These are phyloP conservation scores for Flaveria brownii DNA, from an alignment of 129 eudicot genomes.

Conservation along the genomic window DNA sequence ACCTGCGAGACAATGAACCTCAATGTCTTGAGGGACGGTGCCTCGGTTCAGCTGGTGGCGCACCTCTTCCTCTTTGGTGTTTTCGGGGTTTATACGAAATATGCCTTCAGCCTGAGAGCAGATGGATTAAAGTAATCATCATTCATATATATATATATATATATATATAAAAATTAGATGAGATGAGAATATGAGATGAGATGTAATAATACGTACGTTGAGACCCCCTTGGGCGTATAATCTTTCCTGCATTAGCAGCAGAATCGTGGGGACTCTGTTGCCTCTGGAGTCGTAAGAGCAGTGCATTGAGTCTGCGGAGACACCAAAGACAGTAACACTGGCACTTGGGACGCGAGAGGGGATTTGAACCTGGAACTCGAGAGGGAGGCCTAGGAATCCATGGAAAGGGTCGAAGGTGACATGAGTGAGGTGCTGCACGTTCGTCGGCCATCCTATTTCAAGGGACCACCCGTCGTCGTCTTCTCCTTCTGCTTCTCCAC, in stretches of 20 bases:
- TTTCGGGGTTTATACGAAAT: conserved; percentile 84
- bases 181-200: too few relatives aligned
- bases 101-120: conserved; percentile 73
- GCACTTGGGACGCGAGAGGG: conserved; percentile 92
- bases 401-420: conserved; percentile 92
- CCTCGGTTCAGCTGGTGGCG: conserved; percentile 81
- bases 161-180: too few relatives aligned
- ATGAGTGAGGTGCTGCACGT: conserved; percentile 85
- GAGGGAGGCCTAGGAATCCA: conserved; percentile 90
- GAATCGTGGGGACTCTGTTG: conserved; percentile 89
- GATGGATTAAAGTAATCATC: too few relatives aligned
- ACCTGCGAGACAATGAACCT: conserved; percentile 83
- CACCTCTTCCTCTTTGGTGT: conserved; percentile 76
- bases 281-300: conserved; percentile 82
- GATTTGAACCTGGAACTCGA: conserved; percentile 86
- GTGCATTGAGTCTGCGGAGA: conserved; percentile 97
- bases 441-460: conserved; percentile 75
- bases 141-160: too few relatives aligned
- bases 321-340: conserved; percentile 92
- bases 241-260: conserved; percentile 80
- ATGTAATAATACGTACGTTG: too few relatives aligned
- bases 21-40: conserved; percentile 76
- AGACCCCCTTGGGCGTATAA: conserved; percentile 87
- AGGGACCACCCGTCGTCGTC: conserved; percentile 8
- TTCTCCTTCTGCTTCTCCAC: too few relatives aligned